Percentiles rank a stretch among this genome's conserved stretches.
These are phyloP conservation scores for Coffea humblotiana DNA, from an alignment of 305 asterid species.

Conservation along the genomic window DNA sequence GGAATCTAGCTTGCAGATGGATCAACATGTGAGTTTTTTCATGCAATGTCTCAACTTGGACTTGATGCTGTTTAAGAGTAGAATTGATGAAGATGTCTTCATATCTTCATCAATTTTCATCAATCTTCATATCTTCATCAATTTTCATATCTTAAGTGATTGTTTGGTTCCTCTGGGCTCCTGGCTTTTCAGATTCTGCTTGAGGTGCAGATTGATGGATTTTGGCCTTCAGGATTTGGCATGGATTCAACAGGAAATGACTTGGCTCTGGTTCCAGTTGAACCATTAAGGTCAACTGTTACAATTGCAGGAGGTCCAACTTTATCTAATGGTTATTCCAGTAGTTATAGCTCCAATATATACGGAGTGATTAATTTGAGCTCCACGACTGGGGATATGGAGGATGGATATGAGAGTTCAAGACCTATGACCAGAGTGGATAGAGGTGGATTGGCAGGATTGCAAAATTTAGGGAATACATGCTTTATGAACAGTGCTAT, in stretches of 20 bases:
- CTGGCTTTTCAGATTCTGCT: constrained; percentile 67
- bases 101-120: neutral
- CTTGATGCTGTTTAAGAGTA: constrained; percentile 1
- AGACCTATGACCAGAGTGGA: constrained; percentile 52
- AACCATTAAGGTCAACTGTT: constrained; percentile 64
- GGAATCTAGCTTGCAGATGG: constrained; percentile 77
- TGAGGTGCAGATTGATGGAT: constrained; percentile 63
- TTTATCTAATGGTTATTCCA: constrained; percentile 70
- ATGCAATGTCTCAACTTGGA: constrained; percentile 8
- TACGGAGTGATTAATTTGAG: constrained; percentile 54
- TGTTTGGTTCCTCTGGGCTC: constrained; percentile 7
- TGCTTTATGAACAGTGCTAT: constrained; percentile 96
- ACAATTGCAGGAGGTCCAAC: constrained; percentile 93
- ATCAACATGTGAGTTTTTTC: constrained; percentile 69
- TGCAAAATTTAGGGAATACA: constrained; percentile 94
- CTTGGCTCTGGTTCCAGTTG: constrained; percentile 75
- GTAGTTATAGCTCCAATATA: constrained; percentile 48
- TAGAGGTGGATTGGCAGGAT: constrained; percentile 82
- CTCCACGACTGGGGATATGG: constrained; percentile 54
- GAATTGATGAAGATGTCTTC: no score
- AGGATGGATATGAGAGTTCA: constrained; percentile 54
- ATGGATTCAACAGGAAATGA: constrained; percentile 82
- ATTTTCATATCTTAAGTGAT: neutral
- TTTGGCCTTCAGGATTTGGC: constrained; percentile 38
- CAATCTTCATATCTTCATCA: neutral